Evolutionary conservation across 805 yeast genomes (phyloP).

Genomic region (Wickerhamiella azymoides): DNA sequence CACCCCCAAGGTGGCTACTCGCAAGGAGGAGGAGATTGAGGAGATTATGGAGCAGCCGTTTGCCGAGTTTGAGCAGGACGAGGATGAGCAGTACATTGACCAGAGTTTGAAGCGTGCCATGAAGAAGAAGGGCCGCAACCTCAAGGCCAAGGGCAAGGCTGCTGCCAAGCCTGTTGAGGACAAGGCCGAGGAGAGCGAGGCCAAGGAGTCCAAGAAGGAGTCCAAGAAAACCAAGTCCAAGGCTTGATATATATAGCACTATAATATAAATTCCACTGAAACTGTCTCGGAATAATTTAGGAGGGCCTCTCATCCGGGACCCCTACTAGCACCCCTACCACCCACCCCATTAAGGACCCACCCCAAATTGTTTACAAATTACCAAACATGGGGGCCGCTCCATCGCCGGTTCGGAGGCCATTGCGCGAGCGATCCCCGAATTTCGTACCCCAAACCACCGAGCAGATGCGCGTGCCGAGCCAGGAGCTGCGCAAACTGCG

Average conservation of each 20-base stretch:
- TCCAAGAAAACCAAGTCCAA: too few relatives aligned
- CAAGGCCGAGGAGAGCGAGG: neutral
- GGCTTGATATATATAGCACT: too few relatives aligned
- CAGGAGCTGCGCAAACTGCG: constrained; percentile 8
- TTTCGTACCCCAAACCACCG: constrained; percentile 16
- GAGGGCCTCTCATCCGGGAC: too few relatives aligned
- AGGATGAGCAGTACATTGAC: constrained; percentile 61
- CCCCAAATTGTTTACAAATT: neutral
- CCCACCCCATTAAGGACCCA: neutral
- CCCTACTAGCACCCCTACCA: too few relatives aligned
- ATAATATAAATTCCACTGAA: too few relatives aligned
- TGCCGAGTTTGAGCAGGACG: constrained; percentile 64
- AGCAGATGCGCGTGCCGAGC: constrained; percentile 16
- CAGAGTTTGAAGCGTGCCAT: constrained; percentile 30
- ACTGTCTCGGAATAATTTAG: too few relatives aligned
- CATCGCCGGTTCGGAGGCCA: constrained; percentile 1
- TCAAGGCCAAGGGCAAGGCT: constrained; percentile 13
- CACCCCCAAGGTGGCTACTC: constrained; percentile 71
- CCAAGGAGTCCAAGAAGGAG: neutral
- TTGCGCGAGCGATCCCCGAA: constrained; percentile 11
- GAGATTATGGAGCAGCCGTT: constrained; percentile 77
- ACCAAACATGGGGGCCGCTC: neutral
- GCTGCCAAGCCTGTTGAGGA: neutral
- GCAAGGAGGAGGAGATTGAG: constrained; percentile 58
- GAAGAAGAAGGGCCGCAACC: constrained; percentile 25